A percentile compares a stretch with the other conserved stretches of the same genome.
phyloP scores from a whole-genome alignment of 768 basidiomycete genomes.

The Mycena capillaripes region DNA sequence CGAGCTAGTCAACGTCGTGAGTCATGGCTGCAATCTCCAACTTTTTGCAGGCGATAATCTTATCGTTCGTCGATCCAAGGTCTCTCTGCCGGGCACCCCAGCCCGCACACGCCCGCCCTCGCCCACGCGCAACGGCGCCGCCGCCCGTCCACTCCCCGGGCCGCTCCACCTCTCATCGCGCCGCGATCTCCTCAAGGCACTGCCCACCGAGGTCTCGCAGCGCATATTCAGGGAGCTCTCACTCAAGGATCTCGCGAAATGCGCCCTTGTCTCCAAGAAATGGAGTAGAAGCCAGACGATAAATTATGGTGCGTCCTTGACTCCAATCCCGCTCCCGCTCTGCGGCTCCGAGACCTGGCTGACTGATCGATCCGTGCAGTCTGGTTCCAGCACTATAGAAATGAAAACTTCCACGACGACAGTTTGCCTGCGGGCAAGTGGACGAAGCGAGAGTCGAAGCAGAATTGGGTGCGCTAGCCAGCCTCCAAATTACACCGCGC shows the following conservation, averaged over 20 bases:
- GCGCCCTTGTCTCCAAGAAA: constrained; percentile 85
- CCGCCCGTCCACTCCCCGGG: constrained; percentile 63
- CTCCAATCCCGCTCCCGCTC: background rate
- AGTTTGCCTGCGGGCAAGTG: constrained; percentile 87
- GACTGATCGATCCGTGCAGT: constrained; percentile 61
- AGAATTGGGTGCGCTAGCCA: constrained; percentile 80
- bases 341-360: background rate
- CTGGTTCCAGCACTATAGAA: constrained; percentile 94
- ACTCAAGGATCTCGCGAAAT: constrained; percentile 78
- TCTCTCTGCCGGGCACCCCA: constrained; percentile 79
- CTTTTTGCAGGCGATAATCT: too few relatives aligned
- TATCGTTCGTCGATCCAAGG: constrained; percentile 52
- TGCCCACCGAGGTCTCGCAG: constrained; percentile 89
- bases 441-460: constrained; percentile 95
- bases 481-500: background rate
- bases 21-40: constrained; percentile 51
- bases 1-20: constrained; percentile 79
- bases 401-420: constrained; percentile 88
- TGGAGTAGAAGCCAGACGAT: constrained; percentile 92
- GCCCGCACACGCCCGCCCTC: constrained; percentile 74
- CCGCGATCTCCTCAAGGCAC: constrained; percentile 73
- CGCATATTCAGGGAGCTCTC: constrained; percentile 77
- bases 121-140: constrained; percentile 59
- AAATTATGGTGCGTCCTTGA: constrained; percentile 79
- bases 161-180: constrained; percentile 58